Evolutionary conservation across 352 stramenopile species (phyloP).

Genomic region (Phytophthora nicotianae): DNA sequence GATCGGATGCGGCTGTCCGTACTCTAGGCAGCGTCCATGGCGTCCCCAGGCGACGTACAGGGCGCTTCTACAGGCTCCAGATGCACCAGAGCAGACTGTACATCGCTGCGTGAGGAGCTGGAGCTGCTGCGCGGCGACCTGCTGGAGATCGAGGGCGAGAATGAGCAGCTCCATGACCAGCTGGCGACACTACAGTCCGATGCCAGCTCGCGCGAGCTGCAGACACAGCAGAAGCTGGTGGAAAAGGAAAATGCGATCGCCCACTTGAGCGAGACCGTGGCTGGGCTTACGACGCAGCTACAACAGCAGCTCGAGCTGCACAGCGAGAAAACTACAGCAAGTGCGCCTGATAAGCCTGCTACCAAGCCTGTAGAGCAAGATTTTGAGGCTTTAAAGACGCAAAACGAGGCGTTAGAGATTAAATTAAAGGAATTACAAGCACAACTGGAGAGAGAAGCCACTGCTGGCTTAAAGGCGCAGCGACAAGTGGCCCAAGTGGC

Average conservation of each 20-base stretch:
- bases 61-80: constrained; percentile 16
- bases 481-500: constrained; percentile 38
- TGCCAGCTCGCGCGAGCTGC: constrained; percentile 12
- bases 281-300: constrained; percentile 24
- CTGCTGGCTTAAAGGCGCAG: constrained; percentile 37
- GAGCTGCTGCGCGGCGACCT: constrained; percentile 63
- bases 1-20: constrained; percentile 13
- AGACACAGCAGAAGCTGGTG: constrained; percentile 19
- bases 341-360: constrained; percentile 4
- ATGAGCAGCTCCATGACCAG: constrained; percentile 70
- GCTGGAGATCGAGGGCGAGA: constrained; percentile 66
- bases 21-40: constrained; percentile 26
- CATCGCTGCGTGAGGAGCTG: constrained; percentile 67
- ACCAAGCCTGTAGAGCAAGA: constrained; percentile 14
- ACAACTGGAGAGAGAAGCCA: constrained; percentile 42
- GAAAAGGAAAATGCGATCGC: constrained; percentile 39
- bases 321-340: not conserved
- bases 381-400: constrained; percentile 29
- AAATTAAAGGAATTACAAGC: constrained; percentile 45
- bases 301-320: constrained; percentile 21
- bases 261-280: constrained; percentile 22
- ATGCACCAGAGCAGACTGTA: constrained; percentile 66
- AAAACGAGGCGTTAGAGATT: constrained; percentile 47
- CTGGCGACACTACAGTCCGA: constrained; percentile 45
- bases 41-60: constrained; percentile 7